Percentiles rank a stretch among this genome's conserved stretches.
These are phyloP conservation scores for Elongisporangium senticosum DNA, from an alignment of 352 stramenopile genomes.

Conservation along the genomic window DNA sequence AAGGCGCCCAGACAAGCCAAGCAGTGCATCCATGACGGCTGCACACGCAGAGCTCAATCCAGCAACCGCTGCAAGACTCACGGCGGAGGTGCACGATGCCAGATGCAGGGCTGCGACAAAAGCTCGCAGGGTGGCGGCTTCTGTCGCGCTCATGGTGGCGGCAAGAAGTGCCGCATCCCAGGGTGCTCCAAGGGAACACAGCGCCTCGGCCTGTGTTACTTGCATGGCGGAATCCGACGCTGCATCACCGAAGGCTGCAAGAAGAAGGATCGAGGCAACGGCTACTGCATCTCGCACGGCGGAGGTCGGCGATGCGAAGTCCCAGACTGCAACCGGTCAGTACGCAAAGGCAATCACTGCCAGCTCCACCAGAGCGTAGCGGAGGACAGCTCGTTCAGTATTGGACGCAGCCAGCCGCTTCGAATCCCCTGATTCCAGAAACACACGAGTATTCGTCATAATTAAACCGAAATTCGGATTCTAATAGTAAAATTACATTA, in stretches of 20 bases:
- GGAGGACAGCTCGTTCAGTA: constrained; percentile 33
- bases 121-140: constrained; percentile 73
- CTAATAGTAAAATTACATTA: neutral
- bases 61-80: constrained; percentile 84
- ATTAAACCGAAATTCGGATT: neutral
- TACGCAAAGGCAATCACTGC: constrained; percentile 74
- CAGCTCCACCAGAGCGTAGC: constrained; percentile 47
- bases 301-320: constrained; percentile 65
- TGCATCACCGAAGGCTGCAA: constrained; percentile 69
- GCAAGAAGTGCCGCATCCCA: constrained; percentile 64
- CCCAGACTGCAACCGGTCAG: constrained; percentile 48
- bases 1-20: constrained; percentile 41
- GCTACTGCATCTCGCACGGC: constrained; percentile 77
- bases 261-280: constrained; percentile 80
- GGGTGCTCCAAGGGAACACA: constrained; percentile 77
- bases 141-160: constrained; percentile 52
- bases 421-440: neutral
- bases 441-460: neutral
- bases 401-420: constrained; percentile 20
- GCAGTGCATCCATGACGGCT: constrained; percentile 59
- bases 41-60: constrained; percentile 56
- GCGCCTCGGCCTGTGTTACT: constrained; percentile 69
- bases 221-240: constrained; percentile 71
- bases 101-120: constrained; percentile 62
- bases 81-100: constrained; percentile 67